phyloP scores from a whole-genome alignment of 345 rosid species.

The Sapria himalayana region DNA sequence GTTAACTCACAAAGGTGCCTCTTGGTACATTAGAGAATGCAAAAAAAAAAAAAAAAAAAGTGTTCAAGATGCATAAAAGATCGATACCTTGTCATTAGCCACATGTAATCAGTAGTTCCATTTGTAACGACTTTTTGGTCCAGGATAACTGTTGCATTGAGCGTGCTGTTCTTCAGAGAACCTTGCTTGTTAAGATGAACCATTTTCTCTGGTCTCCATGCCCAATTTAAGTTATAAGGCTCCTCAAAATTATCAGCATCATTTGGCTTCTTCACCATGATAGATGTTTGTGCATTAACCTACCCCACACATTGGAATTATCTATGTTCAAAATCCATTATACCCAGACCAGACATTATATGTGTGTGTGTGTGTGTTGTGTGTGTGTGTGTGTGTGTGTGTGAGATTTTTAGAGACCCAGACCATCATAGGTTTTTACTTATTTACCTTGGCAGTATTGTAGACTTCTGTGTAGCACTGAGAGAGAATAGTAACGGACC shows the following conservation, averaged over 20 bases:
- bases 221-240: conserved; percentile 14
- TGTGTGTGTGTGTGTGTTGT: no score
- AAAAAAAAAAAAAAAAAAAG: background rate
- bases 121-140: conserved; percentile 37
- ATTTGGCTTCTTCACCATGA: conserved; percentile 8
- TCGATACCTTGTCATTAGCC: conserved; percentile 50
- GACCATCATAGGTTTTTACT: background rate
- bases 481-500: conserved; percentile 20
- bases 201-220: conserved; percentile 14
- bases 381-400: no score
- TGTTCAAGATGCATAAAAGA: background rate
- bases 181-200: background rate
- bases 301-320: background rate
- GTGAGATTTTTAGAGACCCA: no score
- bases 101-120: conserved; percentile 42
- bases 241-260: conserved; percentile 10
- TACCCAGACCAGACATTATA: no score
- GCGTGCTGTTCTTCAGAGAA: background rate
- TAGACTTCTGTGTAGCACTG: conserved; percentile 21
- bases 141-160: conserved; percentile 9
- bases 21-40: no score
- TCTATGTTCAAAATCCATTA: no score
- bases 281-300: conserved; percentile 18
- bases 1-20: no score
- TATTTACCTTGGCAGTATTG: conserved; percentile 23